Percentiles rank a stretch among this genome's conserved stretches.
phyloP scores from a whole-genome alignment of 768 basidiomycete genomes.

The Suillus occidentalis region DNA sequence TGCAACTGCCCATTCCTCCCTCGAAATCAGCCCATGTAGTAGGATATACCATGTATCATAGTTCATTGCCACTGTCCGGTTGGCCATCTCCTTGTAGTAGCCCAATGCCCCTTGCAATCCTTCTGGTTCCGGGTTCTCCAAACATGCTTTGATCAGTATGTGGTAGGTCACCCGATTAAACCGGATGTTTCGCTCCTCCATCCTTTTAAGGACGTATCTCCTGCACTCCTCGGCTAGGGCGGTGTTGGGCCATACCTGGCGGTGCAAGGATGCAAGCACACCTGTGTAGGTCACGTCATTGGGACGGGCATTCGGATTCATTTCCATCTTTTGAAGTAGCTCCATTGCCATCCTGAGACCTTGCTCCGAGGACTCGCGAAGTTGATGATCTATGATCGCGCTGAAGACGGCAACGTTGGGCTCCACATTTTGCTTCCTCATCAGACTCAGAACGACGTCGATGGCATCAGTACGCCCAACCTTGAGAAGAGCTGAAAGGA shows the following conservation, averaged over 20 bases:
- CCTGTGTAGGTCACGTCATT: slow-evolving; percentile 86
- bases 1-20: slow-evolving; percentile 62
- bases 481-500: slow-evolving; percentile 76
- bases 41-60: slow-evolving; percentile 79
- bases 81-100: slow-evolving; percentile 63
- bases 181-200: slow-evolving; percentile 54
- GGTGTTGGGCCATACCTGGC: slow-evolving; percentile 50
- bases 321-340: slow-evolving; percentile 78
- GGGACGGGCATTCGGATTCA: slow-evolving; percentile 46
- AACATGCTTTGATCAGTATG: slow-evolving; percentile 66
- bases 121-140: slow-evolving; percentile 50
- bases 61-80: slow-evolving; percentile 44
- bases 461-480: slow-evolving; percentile 68
- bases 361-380: slow-evolving; percentile 53
- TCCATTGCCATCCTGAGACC: slow-evolving; percentile 63
- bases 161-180: slow-evolving; percentile 73
- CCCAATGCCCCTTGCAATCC: slow-evolving; percentile 55
- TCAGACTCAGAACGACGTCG: slow-evolving; percentile 62
- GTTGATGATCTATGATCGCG: slow-evolving; percentile 74
- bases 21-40: slow-evolving; percentile 59
- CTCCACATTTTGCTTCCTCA: slow-evolving; percentile 71
- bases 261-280: slow-evolving; percentile 71
- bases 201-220: slow-evolving; percentile 52
- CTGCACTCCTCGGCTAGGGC: slow-evolving; percentile 46
- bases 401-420: slow-evolving; percentile 79